These are phyloP conservation scores for Leccinum fibrillosum DNA, from an alignment of 768 basidiomycete genomes.

Conservation along the genomic window DNA sequence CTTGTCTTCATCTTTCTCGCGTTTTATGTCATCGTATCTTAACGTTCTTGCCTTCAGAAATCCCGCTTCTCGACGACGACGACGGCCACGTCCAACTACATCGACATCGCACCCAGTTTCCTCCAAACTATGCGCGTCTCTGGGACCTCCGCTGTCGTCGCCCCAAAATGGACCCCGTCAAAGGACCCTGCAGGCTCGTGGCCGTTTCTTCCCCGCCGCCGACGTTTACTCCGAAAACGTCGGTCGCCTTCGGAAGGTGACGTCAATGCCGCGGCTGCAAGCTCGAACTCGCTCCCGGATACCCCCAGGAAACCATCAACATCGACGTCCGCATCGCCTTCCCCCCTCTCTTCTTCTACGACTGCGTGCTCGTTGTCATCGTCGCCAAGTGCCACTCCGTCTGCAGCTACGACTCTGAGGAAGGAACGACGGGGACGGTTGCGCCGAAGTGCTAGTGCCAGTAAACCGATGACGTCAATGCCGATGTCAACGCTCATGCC, in stretches of 20 bases:
- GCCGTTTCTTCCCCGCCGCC: conserved; percentile 23
- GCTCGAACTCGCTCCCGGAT: conserved; percentile 2
- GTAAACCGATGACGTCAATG: not conserved
- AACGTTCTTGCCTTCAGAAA: conserved; percentile 14
- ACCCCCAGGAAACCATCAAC: conserved; percentile 13
- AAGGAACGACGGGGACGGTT: conserved; percentile 8
- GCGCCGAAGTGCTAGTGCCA: not conserved
- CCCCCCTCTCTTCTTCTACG: conserved; percentile 1
- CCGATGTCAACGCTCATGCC: not conserved
- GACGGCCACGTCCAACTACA: conserved; percentile 31
- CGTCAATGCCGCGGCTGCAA: not conserved
- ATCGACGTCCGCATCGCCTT: conserved; percentile 2
- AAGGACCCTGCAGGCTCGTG: conserved; percentile 16
- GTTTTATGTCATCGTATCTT: not conserved
- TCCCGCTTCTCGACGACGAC: conserved; percentile 37
- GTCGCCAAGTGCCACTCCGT: not conserved
- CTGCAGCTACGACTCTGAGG: not conserved
- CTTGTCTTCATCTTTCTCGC: not conserved
- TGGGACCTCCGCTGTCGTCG: not conserved
- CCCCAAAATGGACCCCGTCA: conserved; percentile 2
- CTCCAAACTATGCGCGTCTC: conserved; percentile 1
- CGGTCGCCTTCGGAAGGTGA: conserved; percentile 15
- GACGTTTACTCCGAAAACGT: conserved; percentile 30
- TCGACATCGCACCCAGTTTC: conserved; percentile 12
- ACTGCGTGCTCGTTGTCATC: not conserved